Evolutionary conservation across 2,329 filamentous ascomycete species (phyloP), one percentile per base, ranked within the genome.

Genomic region (Cryoendolithus antarcticus): DNA sequence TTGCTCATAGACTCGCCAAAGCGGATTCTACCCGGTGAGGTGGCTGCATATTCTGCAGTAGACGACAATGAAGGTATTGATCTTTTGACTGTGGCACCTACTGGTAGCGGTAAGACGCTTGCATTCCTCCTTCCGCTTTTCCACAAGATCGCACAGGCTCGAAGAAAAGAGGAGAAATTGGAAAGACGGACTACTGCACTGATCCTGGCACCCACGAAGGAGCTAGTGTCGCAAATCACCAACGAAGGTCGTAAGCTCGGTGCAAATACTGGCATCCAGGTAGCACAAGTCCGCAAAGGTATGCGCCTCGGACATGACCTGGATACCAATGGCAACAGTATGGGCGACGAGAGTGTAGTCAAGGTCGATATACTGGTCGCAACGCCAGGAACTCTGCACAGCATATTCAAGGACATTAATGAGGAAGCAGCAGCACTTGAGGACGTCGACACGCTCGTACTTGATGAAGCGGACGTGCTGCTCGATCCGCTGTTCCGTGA

Each of bases 381-480:
- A 1, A 93, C 86, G 1, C 86, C 86, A 3, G 68, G 88, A 29
- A 66, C 84, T 9, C 69, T 98, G 3, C 71, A 89, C 21, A 84
- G 91, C 55, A 77, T 83, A 3, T 62, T 95, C 5, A 65, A 70
- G 7, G 65, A 63, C 13, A 63, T 64, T 39, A 62, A 45, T 38
- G 27, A 43, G 9, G 40, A 41, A 9, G 11, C 6, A 10, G 15
- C 15, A 19, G 31, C 24, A 9, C 42, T 58, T 8, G 35, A 83
- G 0, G 72, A 74, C 1, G 79, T 95, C 21, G 30, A 41, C 11
- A 30, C 39, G 37, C 66, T 98, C 11, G 72, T 96, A 29, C 69
- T 98, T 2, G 91, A 98, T 55, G 91, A 98, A 67, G 91, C 86
- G 1, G 91, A 98, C 59, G 86, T 96, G 9, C 78, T 98, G 4